These are phyloP conservation scores for Theobroma cacao DNA, from an alignment of 345 rosid species.

Conservation along the genomic window DNA sequence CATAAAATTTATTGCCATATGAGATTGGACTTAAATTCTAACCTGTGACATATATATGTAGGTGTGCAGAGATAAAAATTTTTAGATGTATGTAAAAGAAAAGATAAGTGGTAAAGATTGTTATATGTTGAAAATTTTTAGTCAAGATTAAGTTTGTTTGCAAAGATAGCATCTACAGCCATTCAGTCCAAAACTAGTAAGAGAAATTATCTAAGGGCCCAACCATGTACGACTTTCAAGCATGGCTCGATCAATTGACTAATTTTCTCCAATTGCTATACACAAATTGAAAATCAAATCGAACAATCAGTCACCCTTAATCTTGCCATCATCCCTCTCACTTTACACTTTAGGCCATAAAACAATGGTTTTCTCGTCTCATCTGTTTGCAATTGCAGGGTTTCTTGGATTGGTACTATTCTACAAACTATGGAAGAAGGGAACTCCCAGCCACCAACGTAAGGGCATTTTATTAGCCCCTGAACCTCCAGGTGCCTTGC, in stretches of 20 bases:
- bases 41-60: too few species aligned
- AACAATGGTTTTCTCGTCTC: background rate
- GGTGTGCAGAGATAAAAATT: too few species aligned
- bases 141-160: background rate
- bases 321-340: background rate
- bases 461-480: background rate
- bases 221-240: background rate
- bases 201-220: background rate
- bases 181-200: background rate
- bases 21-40: too few species aligned
- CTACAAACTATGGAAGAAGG: background rate
- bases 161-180: background rate
- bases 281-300: background rate
- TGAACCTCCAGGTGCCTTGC: conserved; percentile 11
- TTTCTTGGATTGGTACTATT: background rate
- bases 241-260: background rate
- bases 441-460: background rate
- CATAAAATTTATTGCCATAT: too few species aligned
- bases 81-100: too few species aligned
- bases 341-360: background rate
- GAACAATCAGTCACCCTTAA: background rate
- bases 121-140: too few species aligned
- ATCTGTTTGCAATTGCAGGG: background rate
- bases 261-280: background rate
- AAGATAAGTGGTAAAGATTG: too few species aligned